Conservation (phyloP, 2,329 filamentous ascomycete genomes). For the Penicillium polonicum region DNA sequence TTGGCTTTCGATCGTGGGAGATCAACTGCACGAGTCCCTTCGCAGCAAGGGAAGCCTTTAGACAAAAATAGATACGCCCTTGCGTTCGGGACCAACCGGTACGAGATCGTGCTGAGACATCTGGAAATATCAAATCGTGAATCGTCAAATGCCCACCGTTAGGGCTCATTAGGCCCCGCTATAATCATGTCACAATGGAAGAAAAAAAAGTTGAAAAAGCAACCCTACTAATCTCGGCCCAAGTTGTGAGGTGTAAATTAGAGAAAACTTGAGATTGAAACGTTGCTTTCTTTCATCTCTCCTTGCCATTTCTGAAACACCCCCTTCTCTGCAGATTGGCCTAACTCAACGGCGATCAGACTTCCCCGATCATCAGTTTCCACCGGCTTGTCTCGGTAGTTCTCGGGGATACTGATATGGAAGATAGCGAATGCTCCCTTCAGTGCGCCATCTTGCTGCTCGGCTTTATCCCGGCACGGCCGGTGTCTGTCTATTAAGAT, state of each 20-base stretch:
- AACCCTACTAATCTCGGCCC: background rate
- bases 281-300: background rate
- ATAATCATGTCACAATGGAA: background rate
- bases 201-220: background rate
- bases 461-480: background rate
- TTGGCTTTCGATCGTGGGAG: background rate
- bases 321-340: background rate
- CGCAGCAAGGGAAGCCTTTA: constrained; percentile 6
- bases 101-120: background rate
- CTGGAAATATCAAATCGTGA: background rate
- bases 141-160: background rate
- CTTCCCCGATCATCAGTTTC: background rate
- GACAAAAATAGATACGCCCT: constrained; percentile 5
- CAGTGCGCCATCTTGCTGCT: background rate
- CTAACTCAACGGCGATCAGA: background rate
- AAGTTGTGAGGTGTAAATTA: background rate
- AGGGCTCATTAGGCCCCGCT: background rate
- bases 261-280: background rate
- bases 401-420: background rate
- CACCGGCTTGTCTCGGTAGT: background rate
- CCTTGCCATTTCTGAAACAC: background rate
- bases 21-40: constrained; percentile 6
- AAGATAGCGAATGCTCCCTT: background rate
- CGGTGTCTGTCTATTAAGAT: too few relatives aligned
- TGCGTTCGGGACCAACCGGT: background rate